Conservation (phyloP, 2,329 filamentous ascomycete genomes). For the Penicillium corylophilum region DNA sequence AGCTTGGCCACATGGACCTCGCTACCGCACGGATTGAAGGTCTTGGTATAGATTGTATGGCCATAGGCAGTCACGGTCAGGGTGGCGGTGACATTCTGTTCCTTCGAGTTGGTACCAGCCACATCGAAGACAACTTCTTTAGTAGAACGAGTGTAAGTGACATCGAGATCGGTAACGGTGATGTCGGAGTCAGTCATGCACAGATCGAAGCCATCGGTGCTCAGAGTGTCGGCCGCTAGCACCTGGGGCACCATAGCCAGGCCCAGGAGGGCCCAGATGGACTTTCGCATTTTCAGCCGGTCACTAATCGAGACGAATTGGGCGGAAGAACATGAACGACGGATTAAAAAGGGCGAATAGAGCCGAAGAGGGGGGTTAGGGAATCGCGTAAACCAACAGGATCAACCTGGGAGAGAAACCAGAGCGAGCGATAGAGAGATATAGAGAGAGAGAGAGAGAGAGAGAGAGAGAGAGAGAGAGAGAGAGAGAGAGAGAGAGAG, state of each 20-base stretch:
- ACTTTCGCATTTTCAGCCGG: constrained; percentile 27
- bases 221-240: constrained; percentile 68
- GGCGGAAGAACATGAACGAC: constrained; percentile 8
- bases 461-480: neutral
- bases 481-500: too few relatives aligned
- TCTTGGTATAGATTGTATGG: constrained; percentile 71
- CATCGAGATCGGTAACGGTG: constrained; percentile 69
- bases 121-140: constrained; percentile 79
- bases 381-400: constrained; percentile 10
- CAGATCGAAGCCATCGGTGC: constrained; percentile 75
- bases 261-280: constrained; percentile 26
- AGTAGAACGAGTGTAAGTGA: constrained; percentile 74
- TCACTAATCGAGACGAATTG: constrained; percentile 1
- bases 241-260: constrained; percentile 41
- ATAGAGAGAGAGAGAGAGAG: constrained; percentile 2
- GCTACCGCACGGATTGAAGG: constrained; percentile 77
- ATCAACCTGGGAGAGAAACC: constrained; percentile 21
- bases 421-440: too few relatives aligned
- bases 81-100: constrained; percentile 76
- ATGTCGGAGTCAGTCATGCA: constrained; percentile 63
- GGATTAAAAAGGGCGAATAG: constrained; percentile 2
- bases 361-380: neutral
- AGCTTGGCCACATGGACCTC: constrained; percentile 68
- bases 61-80: constrained; percentile 84
- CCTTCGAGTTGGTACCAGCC: constrained; percentile 68